Evolutionary conservation across 192 early-diverging fungal genomes (phyloP), one percentile per base, ranked within the genome.

Genomic region (Endogone sp.): DNA sequence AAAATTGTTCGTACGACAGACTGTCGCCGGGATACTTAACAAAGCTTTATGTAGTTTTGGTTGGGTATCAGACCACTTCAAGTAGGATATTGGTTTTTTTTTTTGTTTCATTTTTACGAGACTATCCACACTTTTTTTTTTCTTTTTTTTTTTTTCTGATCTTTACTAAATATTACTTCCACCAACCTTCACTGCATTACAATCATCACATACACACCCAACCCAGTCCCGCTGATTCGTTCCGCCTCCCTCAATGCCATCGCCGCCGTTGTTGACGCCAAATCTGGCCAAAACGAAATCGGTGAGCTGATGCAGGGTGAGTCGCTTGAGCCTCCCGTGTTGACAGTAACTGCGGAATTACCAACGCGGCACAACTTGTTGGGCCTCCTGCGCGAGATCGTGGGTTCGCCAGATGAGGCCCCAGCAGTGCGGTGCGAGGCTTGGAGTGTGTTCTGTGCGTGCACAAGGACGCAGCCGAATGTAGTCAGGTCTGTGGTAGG

Each of bases 371-470:
- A 16, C 37, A 49, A 49, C 37, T 16, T 49, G 21, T 32, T 63
- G 22, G 63, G 64, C 21, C 37, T 82, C 23, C 25, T 76, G 2
- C 57, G 60, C 2, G 37, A 3, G 54, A 71, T 58, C 21, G 59
- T 11, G 0, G 56, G 49, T 3, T 63, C 29, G 30, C 24, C 4
- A 13, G 22, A 60, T 2, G 62, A 69, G n/a, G 44, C 72, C 23
- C 2, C 54, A 27, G n/a, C 28, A 2, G 49, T 75, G 22, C 69
- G 63, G 32, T 60, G 75, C 9, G 82, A 82, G 55, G 73, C 72
- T 1, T 86, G 84, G 84, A 63, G 68, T 44, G 61, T 74, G 10
- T 59, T 82, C 25, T 70, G 74, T 25, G 68, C 74, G 11, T 72
- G 75, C 11, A 68, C 81, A 20, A 75, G 73, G 56, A 68, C 67